Percentiles rank a stretch among this genome's conserved stretches.
Evolutionary conservation across 2,329 filamentous ascomycete species (phyloP).

Genomic region (Epichloe brachyelytri): DNA sequence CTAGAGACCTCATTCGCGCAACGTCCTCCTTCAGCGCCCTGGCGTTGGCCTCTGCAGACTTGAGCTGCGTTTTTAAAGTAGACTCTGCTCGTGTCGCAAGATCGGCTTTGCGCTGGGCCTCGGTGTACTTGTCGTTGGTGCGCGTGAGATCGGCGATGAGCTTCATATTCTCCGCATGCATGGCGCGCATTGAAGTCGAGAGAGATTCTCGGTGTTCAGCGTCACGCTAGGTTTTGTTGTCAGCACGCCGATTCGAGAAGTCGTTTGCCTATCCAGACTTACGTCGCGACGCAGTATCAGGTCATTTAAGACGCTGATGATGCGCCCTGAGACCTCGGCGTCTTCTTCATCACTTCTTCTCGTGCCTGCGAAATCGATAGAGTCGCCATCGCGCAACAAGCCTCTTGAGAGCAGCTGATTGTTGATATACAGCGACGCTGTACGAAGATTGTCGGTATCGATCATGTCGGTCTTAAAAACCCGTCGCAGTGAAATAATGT

Average conservation of each 20-base stretch:
- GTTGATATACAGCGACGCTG: constrained; percentile 60
- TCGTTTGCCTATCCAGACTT: constrained; percentile 11
- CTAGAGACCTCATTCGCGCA: constrained; percentile 60
- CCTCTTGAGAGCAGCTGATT: constrained; percentile 57
- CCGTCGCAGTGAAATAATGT: not conserved
- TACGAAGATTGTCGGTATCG: constrained; percentile 48
- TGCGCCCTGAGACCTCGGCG: constrained; percentile 59
- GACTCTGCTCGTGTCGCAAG: constrained; percentile 58
- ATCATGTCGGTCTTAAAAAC: constrained; percentile 27
- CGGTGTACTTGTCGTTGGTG: constrained; percentile 38
- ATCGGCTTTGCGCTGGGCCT: constrained; percentile 42
- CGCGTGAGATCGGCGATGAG: constrained; percentile 56
- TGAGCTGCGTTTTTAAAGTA: constrained; percentile 54
- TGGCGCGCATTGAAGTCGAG: constrained; percentile 60
- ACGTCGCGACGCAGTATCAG: constrained; percentile 83
- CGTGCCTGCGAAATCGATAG: constrained; percentile 71
- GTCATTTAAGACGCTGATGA: constrained; percentile 92
- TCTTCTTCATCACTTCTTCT: constrained; percentile 44
- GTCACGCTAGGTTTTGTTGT: constrained; percentile 50
- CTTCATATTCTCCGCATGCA: constrained; percentile 64
- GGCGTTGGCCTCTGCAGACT: constrained; percentile 59
- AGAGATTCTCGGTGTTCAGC: constrained; percentile 78
- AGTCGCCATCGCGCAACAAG: constrained; percentile 52
- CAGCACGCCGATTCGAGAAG: not conserved
- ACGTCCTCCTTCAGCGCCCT: constrained; percentile 77